These are phyloP conservation scores for Auricularia sp. DNA, from an alignment of 768 basidiomycete species.

Conservation along the genomic window DNA sequence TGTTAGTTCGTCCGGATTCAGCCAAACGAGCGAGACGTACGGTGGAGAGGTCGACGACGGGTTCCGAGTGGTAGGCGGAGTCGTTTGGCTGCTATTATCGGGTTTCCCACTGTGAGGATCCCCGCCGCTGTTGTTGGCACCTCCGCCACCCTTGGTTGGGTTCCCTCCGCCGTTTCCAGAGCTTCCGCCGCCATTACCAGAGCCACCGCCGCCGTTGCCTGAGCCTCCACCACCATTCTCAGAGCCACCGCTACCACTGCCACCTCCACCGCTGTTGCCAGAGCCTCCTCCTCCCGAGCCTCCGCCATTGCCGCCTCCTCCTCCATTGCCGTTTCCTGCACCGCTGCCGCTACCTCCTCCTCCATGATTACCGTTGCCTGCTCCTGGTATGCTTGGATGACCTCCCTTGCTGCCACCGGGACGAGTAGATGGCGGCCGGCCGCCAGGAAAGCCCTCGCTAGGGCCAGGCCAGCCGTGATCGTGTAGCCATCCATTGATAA, in stretches of 20 bases:
- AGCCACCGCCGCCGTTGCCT: neutral
- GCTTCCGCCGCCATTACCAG: neutral
- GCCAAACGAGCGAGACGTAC: no score
- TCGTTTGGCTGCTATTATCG: neutral
- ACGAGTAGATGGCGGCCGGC: no score
- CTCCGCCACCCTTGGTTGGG: neutral
- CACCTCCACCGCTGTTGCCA: neutral
- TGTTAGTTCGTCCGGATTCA: no score
- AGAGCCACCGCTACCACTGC: neutral
- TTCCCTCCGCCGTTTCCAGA: neutral
- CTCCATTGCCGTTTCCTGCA: neutral
- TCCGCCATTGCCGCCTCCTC: neutral
- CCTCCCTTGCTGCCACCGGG: neutral
- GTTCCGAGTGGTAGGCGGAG: no score
- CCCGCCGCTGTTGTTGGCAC: neutral
- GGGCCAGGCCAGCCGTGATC: neutral
- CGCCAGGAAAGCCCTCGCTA: no score
- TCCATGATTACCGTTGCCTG: neutral
- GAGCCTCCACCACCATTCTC: neutral
- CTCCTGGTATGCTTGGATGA: neutral
- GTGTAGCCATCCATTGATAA: neutral
- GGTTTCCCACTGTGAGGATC: neutral
- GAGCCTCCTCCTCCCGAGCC: neutral
- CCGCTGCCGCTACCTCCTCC: neutral
- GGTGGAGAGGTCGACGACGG: no score